A percentile compares a stretch with the other conserved stretches of the same genome.
These are phyloP conservation scores for Papiliotrema terrestris DNA, from an alignment of 1,284 basidiomycete genomes.

Conservation along the genomic window DNA sequence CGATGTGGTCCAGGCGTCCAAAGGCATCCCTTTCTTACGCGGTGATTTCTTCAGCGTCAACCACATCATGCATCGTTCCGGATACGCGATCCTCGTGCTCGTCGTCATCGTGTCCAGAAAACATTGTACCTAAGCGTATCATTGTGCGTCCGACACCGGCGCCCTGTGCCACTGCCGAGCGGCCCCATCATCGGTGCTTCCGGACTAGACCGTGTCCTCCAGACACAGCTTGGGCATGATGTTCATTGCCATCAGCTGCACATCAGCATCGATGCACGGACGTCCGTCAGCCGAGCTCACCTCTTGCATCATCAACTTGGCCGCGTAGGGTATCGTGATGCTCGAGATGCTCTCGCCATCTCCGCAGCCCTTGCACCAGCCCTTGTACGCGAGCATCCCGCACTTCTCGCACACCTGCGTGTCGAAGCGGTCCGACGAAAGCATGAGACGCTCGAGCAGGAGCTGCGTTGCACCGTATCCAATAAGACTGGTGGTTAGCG, in stretches of 20 bases:
- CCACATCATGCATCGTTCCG: no score
- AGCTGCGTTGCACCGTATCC: constrained; percentile 96
- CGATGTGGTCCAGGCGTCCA: no score
- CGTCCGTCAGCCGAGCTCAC: constrained; percentile 51
- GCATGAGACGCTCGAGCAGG: constrained; percentile 93
- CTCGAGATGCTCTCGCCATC: constrained; percentile 93
- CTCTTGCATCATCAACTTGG: constrained; percentile 96
- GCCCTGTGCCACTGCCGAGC: no score
- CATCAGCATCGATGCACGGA: constrained; percentile 1
- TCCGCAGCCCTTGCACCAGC: constrained; percentile 92
- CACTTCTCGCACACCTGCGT: constrained; percentile 94
- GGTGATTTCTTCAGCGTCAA: no score
- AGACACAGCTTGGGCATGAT: constrained; percentile 80
- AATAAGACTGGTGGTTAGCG: constrained; percentile 58
- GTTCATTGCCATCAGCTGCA: constrained; percentile 89
- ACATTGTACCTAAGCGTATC: no score
- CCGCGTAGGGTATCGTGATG: constrained; percentile 96
- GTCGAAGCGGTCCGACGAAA: constrained; percentile 95
- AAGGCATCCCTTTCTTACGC: no score
- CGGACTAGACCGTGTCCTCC: constrained; percentile 52
- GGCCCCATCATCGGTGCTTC: neutral
- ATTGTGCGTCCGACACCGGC: no score
- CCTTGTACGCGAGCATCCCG: constrained; percentile 91
- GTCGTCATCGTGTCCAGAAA: no score
- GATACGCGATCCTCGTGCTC: no score